A percentile compares a stretch with the other conserved stretches of the same genome.
Evolutionary conservation across 371 early-diverging fungal genomes (phyloP).

Genomic region (Circinella minor): DNA sequence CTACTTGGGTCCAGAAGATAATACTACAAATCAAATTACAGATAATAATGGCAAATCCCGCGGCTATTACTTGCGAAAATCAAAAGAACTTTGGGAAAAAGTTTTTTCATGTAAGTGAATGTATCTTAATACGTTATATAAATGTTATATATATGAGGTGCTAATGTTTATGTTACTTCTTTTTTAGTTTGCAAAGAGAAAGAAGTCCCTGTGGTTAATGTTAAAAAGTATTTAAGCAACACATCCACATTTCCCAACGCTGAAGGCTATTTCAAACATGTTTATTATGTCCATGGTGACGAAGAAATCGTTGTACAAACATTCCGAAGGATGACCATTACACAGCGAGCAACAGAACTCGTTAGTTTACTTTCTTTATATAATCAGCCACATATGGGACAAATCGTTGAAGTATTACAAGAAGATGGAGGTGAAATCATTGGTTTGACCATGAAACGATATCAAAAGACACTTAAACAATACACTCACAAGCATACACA

Average conservation of each 20-base stretch:
- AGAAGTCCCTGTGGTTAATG: conserved; percentile 31
- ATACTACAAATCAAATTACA: conserved; percentile 11
- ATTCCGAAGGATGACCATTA: conserved; percentile 49
- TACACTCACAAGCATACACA: conserved; percentile 60
- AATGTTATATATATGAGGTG: no score
- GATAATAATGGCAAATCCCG: conserved; percentile 3
- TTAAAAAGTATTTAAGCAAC: conserved; percentile 33
- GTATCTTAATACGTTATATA: no score
- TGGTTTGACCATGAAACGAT: conserved; percentile 54
- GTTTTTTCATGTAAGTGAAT: conserved; percentile 14
- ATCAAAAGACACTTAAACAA: conserved; percentile 63
- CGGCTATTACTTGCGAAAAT: conserved; percentile 17
- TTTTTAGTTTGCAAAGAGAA: conserved; percentile 29
- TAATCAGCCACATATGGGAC: conserved; percentile 37
- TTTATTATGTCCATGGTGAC: conserved; percentile 37
- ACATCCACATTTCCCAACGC: conserved; percentile 40
- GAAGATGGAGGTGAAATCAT: conserved; percentile 44
- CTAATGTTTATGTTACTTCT: no score
- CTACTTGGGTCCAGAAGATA: conserved; percentile 18
- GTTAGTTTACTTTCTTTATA: conserved; percentile 39
- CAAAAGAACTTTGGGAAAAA: conserved; percentile 23
- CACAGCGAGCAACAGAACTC: conserved; percentile 48
- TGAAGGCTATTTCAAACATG: conserved; percentile 53
- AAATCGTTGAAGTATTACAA: conserved; percentile 45
- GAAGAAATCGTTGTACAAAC: conserved; percentile 43